phyloP scores from a whole-genome alignment of 352 stramenopile species.

The Pythium periplocum region DNA sequence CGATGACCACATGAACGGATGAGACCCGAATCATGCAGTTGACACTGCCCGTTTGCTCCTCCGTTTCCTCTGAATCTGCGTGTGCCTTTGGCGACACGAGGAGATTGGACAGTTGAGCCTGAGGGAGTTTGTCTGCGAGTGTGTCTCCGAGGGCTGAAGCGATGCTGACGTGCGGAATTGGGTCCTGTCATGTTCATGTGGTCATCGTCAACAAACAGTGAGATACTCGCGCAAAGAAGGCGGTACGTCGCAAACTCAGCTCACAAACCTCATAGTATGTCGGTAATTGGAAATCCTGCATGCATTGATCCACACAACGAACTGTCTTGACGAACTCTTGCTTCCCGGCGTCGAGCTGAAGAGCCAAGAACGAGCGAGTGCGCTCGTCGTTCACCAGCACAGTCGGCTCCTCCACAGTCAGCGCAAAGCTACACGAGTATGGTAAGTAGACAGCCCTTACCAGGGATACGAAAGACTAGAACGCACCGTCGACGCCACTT shows the following conservation, averaged over 20 bases:
- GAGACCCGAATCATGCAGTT: slow-evolving; percentile 13
- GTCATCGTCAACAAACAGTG: slow-evolving; percentile 42
- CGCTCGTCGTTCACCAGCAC: slow-evolving; percentile 71
- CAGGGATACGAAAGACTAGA: not conserved
- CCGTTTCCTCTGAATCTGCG: slow-evolving; percentile 6
- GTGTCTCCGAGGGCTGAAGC: slow-evolving; percentile 54
- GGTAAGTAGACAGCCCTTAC: not conserved
- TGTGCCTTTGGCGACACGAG: not conserved
- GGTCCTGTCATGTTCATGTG: slow-evolving; percentile 33
- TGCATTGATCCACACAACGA: slow-evolving; percentile 56
- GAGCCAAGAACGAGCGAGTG: slow-evolving; percentile 67
- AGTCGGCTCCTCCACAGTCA: slow-evolving; percentile 30
- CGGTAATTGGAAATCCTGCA: slow-evolving; percentile 37
- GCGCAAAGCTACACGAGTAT: slow-evolving; percentile 28
- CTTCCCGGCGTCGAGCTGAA: slow-evolving; percentile 35
- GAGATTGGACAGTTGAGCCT: slow-evolving; percentile 26
- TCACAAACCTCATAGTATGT: slow-evolving; percentile 59
- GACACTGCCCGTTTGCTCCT: slow-evolving; percentile 10
- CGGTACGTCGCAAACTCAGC: not conserved
- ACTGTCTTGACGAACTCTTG: slow-evolving; percentile 34
- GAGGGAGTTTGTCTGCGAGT: slow-evolving; percentile 31
- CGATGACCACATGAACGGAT: slow-evolving; percentile 60
- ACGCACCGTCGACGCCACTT: slow-evolving; percentile 62
- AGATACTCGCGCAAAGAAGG: slow-evolving; percentile 4
- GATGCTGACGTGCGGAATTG: slow-evolving; percentile 78